Conservation (phyloP, 2,329 filamentous ascomycete species). For the Sclerotinia trifoliorum region DNA sequence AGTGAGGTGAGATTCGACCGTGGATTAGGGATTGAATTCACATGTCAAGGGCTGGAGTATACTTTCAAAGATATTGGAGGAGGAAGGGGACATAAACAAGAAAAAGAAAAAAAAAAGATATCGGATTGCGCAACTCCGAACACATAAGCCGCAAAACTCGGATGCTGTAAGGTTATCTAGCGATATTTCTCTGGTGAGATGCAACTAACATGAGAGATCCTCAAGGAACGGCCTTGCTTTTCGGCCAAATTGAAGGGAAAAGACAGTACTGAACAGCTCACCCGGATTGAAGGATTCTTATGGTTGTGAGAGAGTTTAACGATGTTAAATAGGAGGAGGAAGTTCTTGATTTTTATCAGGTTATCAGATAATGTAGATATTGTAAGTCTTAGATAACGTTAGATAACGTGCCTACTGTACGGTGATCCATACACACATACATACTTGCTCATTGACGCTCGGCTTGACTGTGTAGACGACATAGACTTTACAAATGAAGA, state of each 20-base stretch:
- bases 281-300: background rate
- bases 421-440: background rate
- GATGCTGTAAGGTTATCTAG: background rate
- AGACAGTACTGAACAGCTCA: background rate
- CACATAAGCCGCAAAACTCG: background rate
- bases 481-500: background rate
- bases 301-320: background rate
- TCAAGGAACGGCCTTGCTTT: constrained; percentile 11
- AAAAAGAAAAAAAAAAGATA: background rate
- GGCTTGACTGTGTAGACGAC: background rate
- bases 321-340: background rate
- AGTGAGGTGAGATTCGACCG: background rate
- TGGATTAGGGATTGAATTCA: background rate
- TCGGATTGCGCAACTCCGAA: background rate
- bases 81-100: background rate
- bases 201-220: background rate
- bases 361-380: background rate
- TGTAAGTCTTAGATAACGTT: background rate
- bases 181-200: background rate
- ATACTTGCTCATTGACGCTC: background rate
- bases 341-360: background rate
- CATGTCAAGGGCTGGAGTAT: background rate
- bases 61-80: background rate
- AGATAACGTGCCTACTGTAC: background rate
- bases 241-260: constrained; percentile 2